These are phyloP conservation scores for Geotrichum australiense DNA, from an alignment of 1,139 yeast species.

Conservation along the genomic window DNA sequence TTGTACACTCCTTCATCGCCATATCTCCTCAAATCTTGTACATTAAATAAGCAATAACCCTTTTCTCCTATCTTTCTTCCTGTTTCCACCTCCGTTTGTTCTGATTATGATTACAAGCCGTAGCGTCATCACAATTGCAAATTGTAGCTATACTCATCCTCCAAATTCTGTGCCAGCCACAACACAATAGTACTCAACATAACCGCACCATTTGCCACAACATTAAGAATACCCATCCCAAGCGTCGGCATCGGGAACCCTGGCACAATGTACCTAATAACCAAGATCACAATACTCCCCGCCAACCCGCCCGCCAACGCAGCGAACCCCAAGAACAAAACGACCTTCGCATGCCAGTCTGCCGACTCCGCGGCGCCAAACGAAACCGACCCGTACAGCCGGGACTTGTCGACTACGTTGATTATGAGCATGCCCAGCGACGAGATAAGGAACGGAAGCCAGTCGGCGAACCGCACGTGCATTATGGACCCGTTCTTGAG, in stretches of 20 bases:
- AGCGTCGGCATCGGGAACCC: slow-evolving; percentile 78
- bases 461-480: slow-evolving; percentile 79
- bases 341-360: slow-evolving; percentile 91
- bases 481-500: slow-evolving; percentile 79
- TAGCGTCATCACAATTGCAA: slow-evolving; percentile 78
- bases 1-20: no score
- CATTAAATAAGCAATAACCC: no score
- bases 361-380: slow-evolving; percentile 40
- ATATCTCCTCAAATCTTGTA: no score
- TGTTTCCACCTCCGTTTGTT: no score
- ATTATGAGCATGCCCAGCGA: slow-evolving; percentile 88
- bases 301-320: slow-evolving; percentile 91
- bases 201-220: slow-evolving; percentile 68
- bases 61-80: no score
- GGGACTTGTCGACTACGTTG: slow-evolving; percentile 81
- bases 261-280: slow-evolving; percentile 74
- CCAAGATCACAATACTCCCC: slow-evolving; percentile 82
- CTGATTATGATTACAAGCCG: no score
- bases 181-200: slow-evolving; percentile 82
- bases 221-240: slow-evolving; percentile 91
- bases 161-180: slow-evolving; percentile 92
- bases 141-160: slow-evolving; percentile 91
- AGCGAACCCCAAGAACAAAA: slow-evolving; percentile 86
- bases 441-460: slow-evolving; percentile 90
- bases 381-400: slow-evolving; percentile 43